Base-by-base conservation (phyloP, 345 rosid genomes). In the Eucalyptus marginata region DNA sequence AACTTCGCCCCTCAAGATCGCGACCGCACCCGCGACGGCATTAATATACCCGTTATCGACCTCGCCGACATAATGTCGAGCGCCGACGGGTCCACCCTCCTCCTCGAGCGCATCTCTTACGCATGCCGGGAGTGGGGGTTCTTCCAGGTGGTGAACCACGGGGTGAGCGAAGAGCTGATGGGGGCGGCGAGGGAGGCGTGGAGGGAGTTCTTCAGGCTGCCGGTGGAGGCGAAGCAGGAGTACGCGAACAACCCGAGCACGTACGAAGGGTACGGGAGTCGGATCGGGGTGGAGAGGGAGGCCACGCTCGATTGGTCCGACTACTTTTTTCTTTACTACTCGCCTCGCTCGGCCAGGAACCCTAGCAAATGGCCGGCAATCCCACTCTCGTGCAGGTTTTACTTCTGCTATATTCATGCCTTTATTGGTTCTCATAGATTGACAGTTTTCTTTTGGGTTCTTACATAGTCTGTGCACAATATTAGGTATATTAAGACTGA, bases 251-350 rank as follows among this genome's bases (percentile, higher is more conserved):
- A 93, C 6, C 99, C 99, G n/a, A 90, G 88, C 7, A 95, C 97
- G 7, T 97, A 97, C 31, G 98, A 95, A 91, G 99, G 99, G 15
- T 97, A 97, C 89, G 99, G 99, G 11, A 97, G 99, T 87, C 93
- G 98, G 12, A 86, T 97, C 76, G 98, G 99, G 5, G 92, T 95
- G 5, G 94, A 95, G 89, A 95, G 94, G 87, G 98, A 92, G 13
- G 98, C 99, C 11, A 90, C 90, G 44, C 94, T 97, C 87, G 99
- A 96, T 88, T 97, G 99, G 99, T 92, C 98, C 84, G 99, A 97
- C 89, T 97, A 97, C 87, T 96, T 93, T 86, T 96, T 89, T 68
- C 97, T 97, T 64, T 93, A 97, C 88, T 93, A 88, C 89, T 88
- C 91, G 90, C 99, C 99, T 66, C 58, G 59, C 20, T 86, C 92